Evolutionary conservation across 2,329 filamentous ascomycete species (phyloP).

Genomic region (Hyphodiscus sp.): DNA sequence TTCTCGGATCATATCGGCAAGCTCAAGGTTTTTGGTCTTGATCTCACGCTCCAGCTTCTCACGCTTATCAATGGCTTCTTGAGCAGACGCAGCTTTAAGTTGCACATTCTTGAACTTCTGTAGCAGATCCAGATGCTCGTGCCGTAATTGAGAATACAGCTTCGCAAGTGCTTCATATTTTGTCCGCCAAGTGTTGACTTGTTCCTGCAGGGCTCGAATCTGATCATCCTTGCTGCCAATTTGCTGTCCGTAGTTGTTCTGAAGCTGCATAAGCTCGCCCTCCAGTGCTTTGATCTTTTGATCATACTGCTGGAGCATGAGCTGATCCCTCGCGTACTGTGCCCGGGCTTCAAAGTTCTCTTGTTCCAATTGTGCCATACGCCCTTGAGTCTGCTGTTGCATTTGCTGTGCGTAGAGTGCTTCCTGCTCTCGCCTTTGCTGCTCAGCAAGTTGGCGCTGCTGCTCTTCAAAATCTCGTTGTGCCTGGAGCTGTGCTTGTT

Average conservation of each 20-base stretch:
- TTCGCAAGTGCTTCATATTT: constrained; percentile 97
- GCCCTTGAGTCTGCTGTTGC: constrained; percentile 88
- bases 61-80: constrained; percentile 89
- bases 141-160: constrained; percentile 90
- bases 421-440: constrained; percentile 86
- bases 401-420: constrained; percentile 83
- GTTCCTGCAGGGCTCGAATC: constrained; percentile 85
- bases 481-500: constrained; percentile 75
- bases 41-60: constrained; percentile 96
- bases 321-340: constrained; percentile 94
- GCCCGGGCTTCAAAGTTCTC: constrained; percentile 92
- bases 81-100: constrained; percentile 91
- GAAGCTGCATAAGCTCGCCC: constrained; percentile 75
- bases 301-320: constrained; percentile 96
- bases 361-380: constrained; percentile 89
- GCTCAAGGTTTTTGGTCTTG: constrained; percentile 98
- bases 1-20: constrained; percentile 98
- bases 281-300: constrained; percentile 90
- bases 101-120: constrained; percentile 96
- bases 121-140: constrained; percentile 89
- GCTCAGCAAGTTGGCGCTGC: constrained; percentile 78
- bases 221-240: constrained; percentile 88
- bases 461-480: constrained; percentile 97
- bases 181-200: constrained; percentile 93
- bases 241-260: constrained; percentile 78